Percentiles rank a stretch among this genome's conserved stretches.
These are phyloP conservation scores for Gamsiella multidivaricata DNA, from an alignment of 192 early-diverging fungal species.

Conservation along the genomic window DNA sequence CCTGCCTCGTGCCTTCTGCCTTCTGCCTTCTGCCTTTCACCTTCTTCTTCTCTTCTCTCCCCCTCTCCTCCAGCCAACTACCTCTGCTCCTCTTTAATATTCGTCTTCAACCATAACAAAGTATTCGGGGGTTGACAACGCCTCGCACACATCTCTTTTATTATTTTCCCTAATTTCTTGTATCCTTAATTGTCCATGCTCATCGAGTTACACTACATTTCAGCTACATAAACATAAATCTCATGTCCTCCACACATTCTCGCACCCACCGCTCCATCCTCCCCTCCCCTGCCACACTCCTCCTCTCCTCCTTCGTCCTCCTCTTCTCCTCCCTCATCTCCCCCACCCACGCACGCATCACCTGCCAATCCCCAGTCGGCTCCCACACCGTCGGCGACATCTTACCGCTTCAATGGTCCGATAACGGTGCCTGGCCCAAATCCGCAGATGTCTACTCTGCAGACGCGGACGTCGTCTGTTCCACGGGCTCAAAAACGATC, in stretches of 20 bases:
- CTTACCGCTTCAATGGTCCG: neutral
- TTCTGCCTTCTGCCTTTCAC: too few species aligned
- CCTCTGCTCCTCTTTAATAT: too few species aligned
- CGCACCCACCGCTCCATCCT: neutral
- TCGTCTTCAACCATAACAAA: too few species aligned
- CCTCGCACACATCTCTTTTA: too few species aligned
- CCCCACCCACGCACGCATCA: slow-evolving; percentile 3
- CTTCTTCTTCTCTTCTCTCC: too few species aligned
- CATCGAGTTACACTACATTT: too few species aligned
- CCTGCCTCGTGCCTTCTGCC: too few species aligned
- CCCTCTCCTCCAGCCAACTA: too few species aligned
- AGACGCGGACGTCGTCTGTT: slow-evolving; percentile 2
- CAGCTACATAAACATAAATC: too few species aligned
- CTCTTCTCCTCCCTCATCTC: neutral
- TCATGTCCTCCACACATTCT: neutral
- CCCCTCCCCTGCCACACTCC: neutral
- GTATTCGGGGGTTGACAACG: too few species aligned
- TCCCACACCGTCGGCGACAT: neutral
- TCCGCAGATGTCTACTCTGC: slow-evolving; percentile 17
- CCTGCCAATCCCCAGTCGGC: slow-evolving; percentile 12
- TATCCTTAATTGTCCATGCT: neutral
- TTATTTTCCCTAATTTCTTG: too few species aligned
- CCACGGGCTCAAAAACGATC: neutral
- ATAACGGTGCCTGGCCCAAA: slow-evolving; percentile 12
- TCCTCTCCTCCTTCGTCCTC: neutral